Evolutionary conservation across 1,284 basidiomycete genomes (phyloP), one percentile per base, ranked within the genome.

Genomic region (Trichosporon asahii): DNA sequence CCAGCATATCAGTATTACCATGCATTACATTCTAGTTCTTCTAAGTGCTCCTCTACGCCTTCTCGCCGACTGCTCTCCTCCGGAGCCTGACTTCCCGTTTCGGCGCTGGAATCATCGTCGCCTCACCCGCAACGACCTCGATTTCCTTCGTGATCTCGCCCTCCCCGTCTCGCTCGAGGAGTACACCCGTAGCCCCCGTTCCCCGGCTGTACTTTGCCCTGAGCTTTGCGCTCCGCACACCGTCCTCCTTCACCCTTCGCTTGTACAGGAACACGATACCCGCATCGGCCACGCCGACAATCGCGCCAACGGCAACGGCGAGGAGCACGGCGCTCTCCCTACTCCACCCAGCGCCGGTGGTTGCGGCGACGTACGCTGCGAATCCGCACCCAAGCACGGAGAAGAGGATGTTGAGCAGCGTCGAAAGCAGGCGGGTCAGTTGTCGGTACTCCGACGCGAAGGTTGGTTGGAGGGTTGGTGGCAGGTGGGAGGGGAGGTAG

Each of bases 331-430:
- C 77, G 5, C 49, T 69, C 63, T 79, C 79, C 0, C 72, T 49
- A 1, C 67, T 65, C 66, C 79, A 82, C 7, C 81, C 80, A 6
- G 76, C 78, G 2, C 79, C 78, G 1, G 73, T 72, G 4, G 68
- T 73, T 1, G 76, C 71, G 0, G 76, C 81, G 14, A 77, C 74
- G 69, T 79, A 81, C 12, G 79, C 79, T 2, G 79, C 81, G 8
- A 70, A 74, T 9, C 75, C 77, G 11, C 75, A 74, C 0, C 81
- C 81, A 63, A 79, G 70, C 6, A 81, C 77, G 3, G 78, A 79
- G 72, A 82, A 82, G 33, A 81, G 71, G 31, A 82, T 75, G 66
- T 82, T 82, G 69, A 81, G 67, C 0, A 73, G 66, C 2, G 78
- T 82, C 3, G 79, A 72, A 6, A 82, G 69, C 44, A 76, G 72